Evolutionary conservation across 2,329 filamentous ascomycete species (phyloP).

Genomic region (Fusarium longipes): DNA sequence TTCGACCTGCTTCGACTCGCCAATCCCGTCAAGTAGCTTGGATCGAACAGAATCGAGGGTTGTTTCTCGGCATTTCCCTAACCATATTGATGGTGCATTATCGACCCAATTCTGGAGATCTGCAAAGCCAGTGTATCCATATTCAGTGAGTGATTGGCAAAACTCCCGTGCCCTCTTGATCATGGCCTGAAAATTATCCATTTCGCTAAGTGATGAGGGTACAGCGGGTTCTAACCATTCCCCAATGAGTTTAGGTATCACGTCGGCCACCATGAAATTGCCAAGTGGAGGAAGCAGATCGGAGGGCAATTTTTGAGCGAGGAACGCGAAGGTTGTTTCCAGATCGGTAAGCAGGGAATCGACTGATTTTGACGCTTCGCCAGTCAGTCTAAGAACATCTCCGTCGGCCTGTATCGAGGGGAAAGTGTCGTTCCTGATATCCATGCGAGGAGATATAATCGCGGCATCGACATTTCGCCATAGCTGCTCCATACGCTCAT

Average conservation of each 20-base stretch:
- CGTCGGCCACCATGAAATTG: constrained; percentile 73
- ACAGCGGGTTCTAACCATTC: constrained; percentile 82
- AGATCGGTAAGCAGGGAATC: constrained; percentile 66
- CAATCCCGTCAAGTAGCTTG: constrained; percentile 74
- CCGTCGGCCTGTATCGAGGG: constrained; percentile 57
- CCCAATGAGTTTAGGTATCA: constrained; percentile 75
- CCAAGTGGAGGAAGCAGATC: constrained; percentile 72
- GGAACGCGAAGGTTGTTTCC: constrained; percentile 61
- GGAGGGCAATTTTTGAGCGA: constrained; percentile 63
- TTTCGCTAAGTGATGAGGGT: constrained; percentile 77
- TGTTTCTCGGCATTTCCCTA: constrained; percentile 82
- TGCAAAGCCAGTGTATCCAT: constrained; percentile 71
- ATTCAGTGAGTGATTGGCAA: constrained; percentile 68
- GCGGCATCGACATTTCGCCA: constrained; percentile 72
- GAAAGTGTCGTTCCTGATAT: constrained; percentile 49
- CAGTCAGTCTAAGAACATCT: constrained; percentile 57
- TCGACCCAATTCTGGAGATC: constrained; percentile 83
- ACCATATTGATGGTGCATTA: constrained; percentile 84
- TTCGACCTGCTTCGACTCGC: constrained; percentile 77
- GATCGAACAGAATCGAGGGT: constrained; percentile 80
- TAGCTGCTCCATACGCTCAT: constrained; percentile 68
- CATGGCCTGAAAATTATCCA: constrained; percentile 76
- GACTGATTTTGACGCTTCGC: constrained; percentile 58
- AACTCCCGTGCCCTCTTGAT: constrained; percentile 74
- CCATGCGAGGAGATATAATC: constrained; percentile 70